Conservation (phyloP, 768 basidiomycete genomes). For the Floccularia luteovirens region DNA sequence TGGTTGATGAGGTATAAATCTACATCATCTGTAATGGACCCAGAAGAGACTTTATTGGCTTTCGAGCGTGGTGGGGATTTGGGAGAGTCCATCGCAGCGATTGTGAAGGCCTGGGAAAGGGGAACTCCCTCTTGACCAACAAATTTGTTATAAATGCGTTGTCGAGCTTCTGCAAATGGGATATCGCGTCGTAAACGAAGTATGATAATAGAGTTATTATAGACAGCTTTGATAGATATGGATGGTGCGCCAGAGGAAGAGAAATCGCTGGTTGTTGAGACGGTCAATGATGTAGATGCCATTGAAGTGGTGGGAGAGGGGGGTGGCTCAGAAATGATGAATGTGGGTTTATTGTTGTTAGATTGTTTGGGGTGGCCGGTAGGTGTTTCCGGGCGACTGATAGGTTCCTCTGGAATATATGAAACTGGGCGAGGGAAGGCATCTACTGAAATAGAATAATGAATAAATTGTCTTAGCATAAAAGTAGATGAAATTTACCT, state of each 20-base stretch:
- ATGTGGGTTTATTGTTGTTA: slow-evolving; percentile 1
- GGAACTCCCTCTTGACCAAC: slow-evolving; percentile 49
- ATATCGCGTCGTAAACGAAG: slow-evolving; percentile 42
- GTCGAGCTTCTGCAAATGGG: slow-evolving; percentile 41
- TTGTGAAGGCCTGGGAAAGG: slow-evolving; percentile 41
- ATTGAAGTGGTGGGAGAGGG: background rate
- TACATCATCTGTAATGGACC: slow-evolving; percentile 16
- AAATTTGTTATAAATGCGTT: slow-evolving; percentile 56
- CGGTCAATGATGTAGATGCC: slow-evolving; percentile 25
- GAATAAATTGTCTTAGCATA: slow-evolving; percentile 1
- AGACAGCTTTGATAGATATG: slow-evolving; percentile 58
- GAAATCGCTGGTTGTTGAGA: slow-evolving; percentile 18
- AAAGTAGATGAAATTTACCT: slow-evolving; percentile 15
- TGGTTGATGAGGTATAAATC: slow-evolving; percentile 38
- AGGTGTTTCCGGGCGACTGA: slow-evolving; percentile 23
- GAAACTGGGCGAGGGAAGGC: slow-evolving; percentile 34
- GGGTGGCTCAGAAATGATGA: background rate
- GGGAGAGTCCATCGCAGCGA: too few species aligned
- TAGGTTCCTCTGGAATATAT: slow-evolving; percentile 16
- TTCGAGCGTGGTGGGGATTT: too few species aligned
- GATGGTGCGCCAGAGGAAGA: slow-evolving; percentile 9
- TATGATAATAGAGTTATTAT: slow-evolving; percentile 51
- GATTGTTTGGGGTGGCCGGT: slow-evolving; percentile 9
- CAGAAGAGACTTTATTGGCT: too few species aligned
- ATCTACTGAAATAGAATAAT: slow-evolving; percentile 16